Conservation (phyloP, 1,284 basidiomycete species). For the Thelephora terrestris region DNA sequence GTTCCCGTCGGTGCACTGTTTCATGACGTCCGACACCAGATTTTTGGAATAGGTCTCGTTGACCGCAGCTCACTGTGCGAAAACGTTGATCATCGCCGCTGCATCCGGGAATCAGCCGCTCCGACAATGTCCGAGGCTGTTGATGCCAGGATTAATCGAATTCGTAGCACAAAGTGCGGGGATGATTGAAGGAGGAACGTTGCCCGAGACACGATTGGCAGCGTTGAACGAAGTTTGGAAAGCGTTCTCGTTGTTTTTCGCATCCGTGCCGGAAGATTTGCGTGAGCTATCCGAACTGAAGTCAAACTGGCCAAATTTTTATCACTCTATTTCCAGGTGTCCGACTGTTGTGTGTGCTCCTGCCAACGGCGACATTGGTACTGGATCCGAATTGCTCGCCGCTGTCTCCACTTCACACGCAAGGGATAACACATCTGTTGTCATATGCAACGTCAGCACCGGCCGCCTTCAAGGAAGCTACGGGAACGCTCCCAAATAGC, state of each 20-base stretch:
- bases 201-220: slow-evolving; percentile 45
- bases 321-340: slow-evolving; percentile 35
- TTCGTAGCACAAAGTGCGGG: slow-evolving; percentile 65
- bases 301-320: slow-evolving; percentile 1
- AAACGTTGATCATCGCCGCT: slow-evolving; percentile 66
- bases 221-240: slow-evolving; percentile 76
- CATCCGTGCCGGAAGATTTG: slow-evolving; percentile 46
- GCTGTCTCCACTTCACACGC: slow-evolving; percentile 42
- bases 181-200: slow-evolving; percentile 39
- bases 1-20: slow-evolving; percentile 11
- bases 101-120: slow-evolving; percentile 55
- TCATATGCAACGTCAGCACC: slow-evolving; percentile 70
- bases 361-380: slow-evolving; percentile 72
- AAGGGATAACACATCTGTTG: slow-evolving; percentile 69
- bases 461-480: slow-evolving; percentile 79
- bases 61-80: slow-evolving; percentile 85
- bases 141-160: slow-evolving; percentile 75
- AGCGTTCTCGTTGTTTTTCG: slow-evolving; percentile 62
- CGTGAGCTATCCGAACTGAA: slow-evolving; percentile 36
- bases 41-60: slow-evolving; percentile 48
- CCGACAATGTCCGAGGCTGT: slow-evolving; percentile 59
- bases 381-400: slow-evolving; percentile 46
- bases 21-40: slow-evolving; percentile 5
- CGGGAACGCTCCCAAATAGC: slow-evolving; percentile 53
- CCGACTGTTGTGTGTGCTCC: slow-evolving; percentile 62